phyloP scores from a whole-genome alignment of 2,329 filamentous ascomycete species.

The Penicillium sp. region DNA sequence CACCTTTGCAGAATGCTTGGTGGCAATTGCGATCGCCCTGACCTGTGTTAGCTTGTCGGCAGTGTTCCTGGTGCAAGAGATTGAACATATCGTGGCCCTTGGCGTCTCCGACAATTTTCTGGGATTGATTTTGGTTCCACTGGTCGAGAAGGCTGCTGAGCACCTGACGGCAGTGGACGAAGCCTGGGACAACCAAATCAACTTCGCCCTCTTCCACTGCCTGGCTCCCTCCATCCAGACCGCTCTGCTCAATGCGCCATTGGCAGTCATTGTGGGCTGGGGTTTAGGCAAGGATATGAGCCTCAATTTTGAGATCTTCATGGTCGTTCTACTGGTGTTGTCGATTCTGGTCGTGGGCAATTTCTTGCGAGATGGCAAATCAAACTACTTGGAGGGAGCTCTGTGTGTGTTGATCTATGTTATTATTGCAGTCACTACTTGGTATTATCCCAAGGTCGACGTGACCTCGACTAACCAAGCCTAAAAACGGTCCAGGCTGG shows the following conservation, averaged over 20 bases:
- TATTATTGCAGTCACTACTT: constrained; percentile 63
- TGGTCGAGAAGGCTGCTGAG: constrained; percentile 85
- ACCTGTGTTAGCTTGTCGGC: constrained; percentile 72
- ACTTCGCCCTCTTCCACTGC: constrained; percentile 81
- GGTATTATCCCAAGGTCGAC: constrained; percentile 60
- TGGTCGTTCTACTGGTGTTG: constrained; percentile 77
- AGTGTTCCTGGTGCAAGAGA: constrained; percentile 71
- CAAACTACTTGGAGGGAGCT: constrained; percentile 84
- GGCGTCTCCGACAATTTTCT: constrained; percentile 60
- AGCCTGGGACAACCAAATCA: constrained; percentile 70
- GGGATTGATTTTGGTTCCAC: constrained; percentile 72
- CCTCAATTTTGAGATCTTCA: constrained; percentile 84
- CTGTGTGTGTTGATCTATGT: constrained; percentile 70
- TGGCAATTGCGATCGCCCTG: constrained; percentile 66
- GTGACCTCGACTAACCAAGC: constrained; percentile 21
- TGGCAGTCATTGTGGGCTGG: constrained; percentile 84
- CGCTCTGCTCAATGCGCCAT: constrained; percentile 80
- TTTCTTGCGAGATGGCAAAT: constrained; percentile 84
- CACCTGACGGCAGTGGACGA: constrained; percentile 83
- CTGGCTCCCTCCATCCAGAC: constrained; percentile 88
- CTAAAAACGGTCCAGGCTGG: neutral
- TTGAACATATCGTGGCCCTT: constrained; percentile 60
- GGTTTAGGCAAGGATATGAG: constrained; percentile 69
- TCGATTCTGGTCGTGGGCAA: constrained; percentile 84
- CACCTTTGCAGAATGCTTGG: constrained; percentile 70